phyloP scores from a whole-genome alignment of 2,329 filamentous ascomycete genomes.

The Acrodontium crateriforme region DNA sequence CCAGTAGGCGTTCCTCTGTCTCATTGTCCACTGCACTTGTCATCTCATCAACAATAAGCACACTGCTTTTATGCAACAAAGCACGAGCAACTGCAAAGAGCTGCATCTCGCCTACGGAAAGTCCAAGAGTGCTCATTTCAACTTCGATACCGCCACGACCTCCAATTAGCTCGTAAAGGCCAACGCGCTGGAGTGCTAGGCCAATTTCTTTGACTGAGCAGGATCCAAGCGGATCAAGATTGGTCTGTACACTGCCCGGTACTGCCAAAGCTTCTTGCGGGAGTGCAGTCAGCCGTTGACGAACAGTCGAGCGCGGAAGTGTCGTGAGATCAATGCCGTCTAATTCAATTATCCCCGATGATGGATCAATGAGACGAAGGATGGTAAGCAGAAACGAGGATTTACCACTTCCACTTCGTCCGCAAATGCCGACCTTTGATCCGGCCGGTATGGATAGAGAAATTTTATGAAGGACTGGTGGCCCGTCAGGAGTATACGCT shows the following conservation, averaged over 20 bases:
- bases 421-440: constrained; percentile 38
- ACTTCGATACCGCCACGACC: constrained; percentile 25
- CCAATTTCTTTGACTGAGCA: constrained; percentile 28
- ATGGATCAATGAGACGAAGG: constrained; percentile 35
- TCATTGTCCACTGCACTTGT: constrained; percentile 39
- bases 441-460: constrained; percentile 34
- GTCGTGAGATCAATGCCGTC: constrained; percentile 35
- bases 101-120: constrained; percentile 37
- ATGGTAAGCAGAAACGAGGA: constrained; percentile 36
- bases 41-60: constrained; percentile 27
- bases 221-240: constrained; percentile 31
- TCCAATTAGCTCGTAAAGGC: constrained; percentile 20
- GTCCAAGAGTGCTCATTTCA: constrained; percentile 19
- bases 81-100: constrained; percentile 37
- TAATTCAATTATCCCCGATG: constrained; percentile 30
- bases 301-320: constrained; percentile 31
- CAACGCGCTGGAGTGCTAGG: constrained; percentile 32
- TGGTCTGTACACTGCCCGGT: constrained; percentile 33
- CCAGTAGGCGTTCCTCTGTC: constrained; percentile 45
- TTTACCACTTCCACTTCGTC: constrained; percentile 42
- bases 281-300: constrained; percentile 32
- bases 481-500: constrained; percentile 11
- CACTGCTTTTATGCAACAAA: constrained; percentile 26
- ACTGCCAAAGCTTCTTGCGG: constrained; percentile 41
- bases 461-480: constrained; percentile 32